These are phyloP conservation scores for Amanita molliuscula DNA, from an alignment of 768 basidiomycete species.

Conservation along the genomic window DNA sequence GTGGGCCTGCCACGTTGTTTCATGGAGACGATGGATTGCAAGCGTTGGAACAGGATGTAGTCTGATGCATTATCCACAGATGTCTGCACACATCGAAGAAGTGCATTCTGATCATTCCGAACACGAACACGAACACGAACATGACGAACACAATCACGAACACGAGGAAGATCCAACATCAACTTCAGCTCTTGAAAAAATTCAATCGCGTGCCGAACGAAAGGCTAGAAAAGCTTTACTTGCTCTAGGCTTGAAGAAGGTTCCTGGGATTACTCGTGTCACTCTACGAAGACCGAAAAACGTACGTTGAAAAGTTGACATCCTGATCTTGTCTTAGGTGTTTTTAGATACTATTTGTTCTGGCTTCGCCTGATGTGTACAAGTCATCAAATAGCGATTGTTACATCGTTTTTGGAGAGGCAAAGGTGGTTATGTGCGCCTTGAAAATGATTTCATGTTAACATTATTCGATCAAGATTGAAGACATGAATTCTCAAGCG, in stretches of 20 bases:
- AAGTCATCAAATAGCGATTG: slow-evolving; percentile 96
- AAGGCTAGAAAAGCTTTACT: slow-evolving; percentile 93
- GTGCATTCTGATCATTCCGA: slow-evolving; percentile 72
- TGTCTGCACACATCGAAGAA: slow-evolving; percentile 83
- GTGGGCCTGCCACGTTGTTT: background rate
- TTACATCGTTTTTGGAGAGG: slow-evolving; percentile 99
- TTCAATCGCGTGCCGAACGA: slow-evolving; percentile 89
- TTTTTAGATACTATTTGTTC: slow-evolving; percentile 75
- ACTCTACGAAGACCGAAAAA: slow-evolving; percentile 93
- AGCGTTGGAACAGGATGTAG: slow-evolving; percentile 18
- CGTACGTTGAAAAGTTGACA: slow-evolving; percentile 30
- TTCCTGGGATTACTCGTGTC: slow-evolving; percentile 89
- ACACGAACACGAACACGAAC: slow-evolving; percentile 47
- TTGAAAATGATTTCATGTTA: background rate
- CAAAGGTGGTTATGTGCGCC: slow-evolving; percentile 44
- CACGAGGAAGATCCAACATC: slow-evolving; percentile 74
- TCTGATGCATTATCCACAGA: slow-evolving; percentile 26
- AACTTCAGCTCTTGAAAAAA: slow-evolving; percentile 80
- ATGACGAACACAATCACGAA: slow-evolving; percentile 40
- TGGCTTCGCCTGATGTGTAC: slow-evolving; percentile 93
- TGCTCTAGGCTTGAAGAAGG: slow-evolving; percentile 84
- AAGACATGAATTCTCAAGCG: slow-evolving; percentile 79
- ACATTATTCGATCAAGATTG: slow-evolving; percentile 38
- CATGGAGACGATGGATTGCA: slow-evolving; percentile 23
- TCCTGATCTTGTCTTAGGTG: background rate